These are phyloP conservation scores for Malus asiatica DNA, from an alignment of 306 rosid genomes.

Conservation along the genomic window DNA sequence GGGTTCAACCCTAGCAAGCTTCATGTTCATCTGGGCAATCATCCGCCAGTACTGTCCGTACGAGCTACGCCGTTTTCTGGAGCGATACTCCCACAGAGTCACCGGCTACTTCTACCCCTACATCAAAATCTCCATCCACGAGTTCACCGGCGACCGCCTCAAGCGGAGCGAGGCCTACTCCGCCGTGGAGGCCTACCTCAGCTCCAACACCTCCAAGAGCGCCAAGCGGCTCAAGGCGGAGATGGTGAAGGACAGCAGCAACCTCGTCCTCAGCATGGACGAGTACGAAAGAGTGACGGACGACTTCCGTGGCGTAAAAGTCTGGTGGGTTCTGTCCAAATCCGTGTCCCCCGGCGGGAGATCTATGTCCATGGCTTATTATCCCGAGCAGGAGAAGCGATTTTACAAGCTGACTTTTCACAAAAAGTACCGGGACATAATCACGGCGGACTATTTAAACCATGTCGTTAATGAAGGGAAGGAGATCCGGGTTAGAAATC, in stretches of 20 bases:
- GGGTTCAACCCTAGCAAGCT: slow-evolving; percentile 77
- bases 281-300: slow-evolving; percentile 72
- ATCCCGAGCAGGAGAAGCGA: slow-evolving; percentile 66
- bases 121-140: slow-evolving; percentile 64
- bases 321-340: slow-evolving; percentile 66
- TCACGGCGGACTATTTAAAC: slow-evolving; percentile 50
- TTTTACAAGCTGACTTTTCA: slow-evolving; percentile 62
- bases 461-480: slow-evolving; percentile 69
- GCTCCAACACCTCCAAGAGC: slow-evolving; percentile 62
- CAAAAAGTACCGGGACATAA: slow-evolving; percentile 37
- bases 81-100: slow-evolving; percentile 35
- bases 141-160: slow-evolving; percentile 65
- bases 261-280: slow-evolving; percentile 70
- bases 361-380: slow-evolving; percentile 47
- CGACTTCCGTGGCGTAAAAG: slow-evolving; percentile 38
- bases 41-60: slow-evolving; percentile 78
- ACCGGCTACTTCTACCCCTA: slow-evolving; percentile 59
- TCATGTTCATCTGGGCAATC: slow-evolving; percentile 85
- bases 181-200: slow-evolving; percentile 73
- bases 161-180: slow-evolving; percentile 71
- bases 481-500: slow-evolving; percentile 50
- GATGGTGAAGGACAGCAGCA: slow-evolving; percentile 55
- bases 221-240: slow-evolving; percentile 86
- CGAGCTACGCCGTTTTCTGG: slow-evolving; percentile 42
- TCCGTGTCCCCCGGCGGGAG: slow-evolving; percentile 29